These are phyloP conservation scores for Hortiboletus campestris DNA, from an alignment of 768 basidiomycete species.

Conservation along the genomic window DNA sequence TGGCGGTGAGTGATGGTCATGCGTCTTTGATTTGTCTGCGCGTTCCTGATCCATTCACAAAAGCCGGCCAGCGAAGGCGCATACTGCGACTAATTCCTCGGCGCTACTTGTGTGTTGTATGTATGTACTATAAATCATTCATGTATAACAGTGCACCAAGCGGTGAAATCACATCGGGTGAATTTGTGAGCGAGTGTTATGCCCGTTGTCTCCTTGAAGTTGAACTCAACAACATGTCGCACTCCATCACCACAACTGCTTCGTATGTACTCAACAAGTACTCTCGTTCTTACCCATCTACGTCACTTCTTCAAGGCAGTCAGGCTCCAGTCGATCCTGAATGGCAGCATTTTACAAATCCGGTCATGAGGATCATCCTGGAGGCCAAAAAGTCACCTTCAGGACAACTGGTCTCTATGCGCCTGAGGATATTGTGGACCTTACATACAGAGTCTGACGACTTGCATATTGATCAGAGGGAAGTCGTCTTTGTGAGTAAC, in stretches of 20 bases:
- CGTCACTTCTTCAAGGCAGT: slow-evolving; percentile 9
- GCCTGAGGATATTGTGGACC: slow-evolving; percentile 64
- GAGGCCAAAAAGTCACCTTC: slow-evolving; percentile 54
- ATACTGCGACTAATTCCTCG: slow-evolving; percentile 63
- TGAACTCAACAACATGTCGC: slow-evolving; percentile 21
- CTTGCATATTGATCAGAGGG: slow-evolving; percentile 43
- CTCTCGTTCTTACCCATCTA: slow-evolving; percentile 57
- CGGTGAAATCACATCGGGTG: neutral
- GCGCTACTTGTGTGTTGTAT: neutral
- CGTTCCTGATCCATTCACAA: slow-evolving; percentile 8
- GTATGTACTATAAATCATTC: neutral
- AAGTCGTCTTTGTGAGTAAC: slow-evolving; percentile 64
- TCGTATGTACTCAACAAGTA: slow-evolving; percentile 62
- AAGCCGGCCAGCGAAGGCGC: slow-evolving; percentile 83
- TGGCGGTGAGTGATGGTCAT: slow-evolving; percentile 61
- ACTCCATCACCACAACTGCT: slow-evolving; percentile 52
- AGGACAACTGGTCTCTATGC: slow-evolving; percentile 58
- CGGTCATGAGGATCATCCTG: slow-evolving; percentile 58
- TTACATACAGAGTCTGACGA: slow-evolving; percentile 42
- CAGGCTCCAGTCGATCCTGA: slow-evolving; percentile 39
- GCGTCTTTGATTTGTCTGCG: neutral
- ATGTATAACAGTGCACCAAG: slow-evolving; percentile 5
- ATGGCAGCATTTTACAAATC: slow-evolving; percentile 81
- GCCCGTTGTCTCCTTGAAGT: neutral
- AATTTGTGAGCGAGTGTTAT: neutral